Conservation (phyloP, 2,329 filamentous ascomycete genomes). For the Tolypocladium album region DNA sequence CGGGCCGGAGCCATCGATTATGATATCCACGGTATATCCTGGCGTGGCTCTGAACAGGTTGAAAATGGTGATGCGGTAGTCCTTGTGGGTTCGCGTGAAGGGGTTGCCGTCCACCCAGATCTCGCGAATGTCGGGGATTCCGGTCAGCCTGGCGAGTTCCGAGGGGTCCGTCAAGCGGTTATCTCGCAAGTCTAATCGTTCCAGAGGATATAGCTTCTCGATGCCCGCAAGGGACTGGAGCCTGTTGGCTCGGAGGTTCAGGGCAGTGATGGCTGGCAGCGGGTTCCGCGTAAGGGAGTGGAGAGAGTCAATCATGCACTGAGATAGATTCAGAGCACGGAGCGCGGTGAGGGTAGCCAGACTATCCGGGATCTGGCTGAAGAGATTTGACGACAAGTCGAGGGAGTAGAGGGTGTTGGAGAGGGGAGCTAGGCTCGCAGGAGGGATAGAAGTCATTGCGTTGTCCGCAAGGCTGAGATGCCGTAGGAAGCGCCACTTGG, state of each 20-base stretch:
- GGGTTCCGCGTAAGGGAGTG: slow-evolving; percentile 79
- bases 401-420: slow-evolving; percentile 84
- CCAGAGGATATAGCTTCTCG: slow-evolving; percentile 77
- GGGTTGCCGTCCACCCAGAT: slow-evolving; percentile 90
- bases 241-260: slow-evolving; percentile 85
- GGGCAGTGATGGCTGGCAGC: slow-evolving; percentile 81
- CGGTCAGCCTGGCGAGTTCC: slow-evolving; percentile 80
- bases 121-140: slow-evolving; percentile 83
- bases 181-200: slow-evolving; percentile 83
- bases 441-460: slow-evolving; percentile 68
- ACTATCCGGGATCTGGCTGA: slow-evolving; percentile 89
- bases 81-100: slow-evolving; percentile 76
- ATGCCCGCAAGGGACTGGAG: slow-evolving; percentile 80
- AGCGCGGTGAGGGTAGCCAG: slow-evolving; percentile 75
- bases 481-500: slow-evolving; percentile 90
- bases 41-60: slow-evolving; percentile 88
- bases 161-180: slow-evolving; percentile 85
- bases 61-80: slow-evolving; percentile 85
- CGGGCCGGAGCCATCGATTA: slow-evolving; percentile 76
- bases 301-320: slow-evolving; percentile 95
- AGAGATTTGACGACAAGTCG: slow-evolving; percentile 85
- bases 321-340: slow-evolving; percentile 85
- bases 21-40: slow-evolving; percentile 81
- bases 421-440: slow-evolving; percentile 67
- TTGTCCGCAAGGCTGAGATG: slow-evolving; percentile 92